Percentiles rank a stretch among this genome's conserved stretches.
Evolutionary conservation across 2,329 filamentous ascomycete genomes (phyloP).

Genomic region (Lecanicillium sp.): DNA sequence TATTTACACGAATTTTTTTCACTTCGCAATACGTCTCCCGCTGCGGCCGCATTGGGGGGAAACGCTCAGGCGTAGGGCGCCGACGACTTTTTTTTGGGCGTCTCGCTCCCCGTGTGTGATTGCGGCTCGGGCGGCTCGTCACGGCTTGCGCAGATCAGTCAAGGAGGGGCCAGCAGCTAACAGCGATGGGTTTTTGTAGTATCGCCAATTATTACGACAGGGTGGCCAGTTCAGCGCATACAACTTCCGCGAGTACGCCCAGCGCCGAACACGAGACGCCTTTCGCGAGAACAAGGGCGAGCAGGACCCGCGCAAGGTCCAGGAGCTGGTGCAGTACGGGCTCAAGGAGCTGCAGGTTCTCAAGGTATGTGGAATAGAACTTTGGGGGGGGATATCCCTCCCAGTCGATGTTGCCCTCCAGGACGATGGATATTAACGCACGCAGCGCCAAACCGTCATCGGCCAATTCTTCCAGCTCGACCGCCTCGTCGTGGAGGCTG

Average conservation of each 20-base stretch:
- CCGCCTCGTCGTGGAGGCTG: conserved; percentile 83
- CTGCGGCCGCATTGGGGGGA: too few relatives aligned
- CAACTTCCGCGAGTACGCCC: conserved; percentile 97
- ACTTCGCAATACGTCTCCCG: too few relatives aligned
- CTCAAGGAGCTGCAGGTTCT: conserved; percentile 78
- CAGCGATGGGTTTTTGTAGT: conserved; percentile 42
- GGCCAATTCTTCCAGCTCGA: conserved; percentile 94
- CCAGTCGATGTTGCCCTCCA: too few relatives aligned
- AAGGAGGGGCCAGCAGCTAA: too few relatives aligned
- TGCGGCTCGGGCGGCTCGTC: too few relatives aligned
- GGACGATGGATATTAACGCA: too few relatives aligned
- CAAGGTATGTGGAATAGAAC: conserved; percentile 69
- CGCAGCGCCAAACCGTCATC: conserved; percentile 84
- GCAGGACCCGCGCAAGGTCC: conserved; percentile 66
- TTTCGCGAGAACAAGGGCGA: conserved; percentile 75
- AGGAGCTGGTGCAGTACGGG: conserved; percentile 85
- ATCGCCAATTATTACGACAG: conserved; percentile 84
- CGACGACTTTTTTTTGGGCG: too few relatives aligned
- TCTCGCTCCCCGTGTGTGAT: too few relatives aligned
- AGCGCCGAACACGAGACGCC: conserved; percentile 80
- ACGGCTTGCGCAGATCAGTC: too few relatives aligned
- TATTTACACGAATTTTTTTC: too few relatives aligned
- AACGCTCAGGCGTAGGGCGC: too few relatives aligned
- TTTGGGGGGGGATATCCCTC: too few relatives aligned
- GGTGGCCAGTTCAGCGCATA: conserved; percentile 83